Base-by-base conservation (phyloP, 1,284 basidiomycete genomes). In the Trichosporon inkin region DNA sequence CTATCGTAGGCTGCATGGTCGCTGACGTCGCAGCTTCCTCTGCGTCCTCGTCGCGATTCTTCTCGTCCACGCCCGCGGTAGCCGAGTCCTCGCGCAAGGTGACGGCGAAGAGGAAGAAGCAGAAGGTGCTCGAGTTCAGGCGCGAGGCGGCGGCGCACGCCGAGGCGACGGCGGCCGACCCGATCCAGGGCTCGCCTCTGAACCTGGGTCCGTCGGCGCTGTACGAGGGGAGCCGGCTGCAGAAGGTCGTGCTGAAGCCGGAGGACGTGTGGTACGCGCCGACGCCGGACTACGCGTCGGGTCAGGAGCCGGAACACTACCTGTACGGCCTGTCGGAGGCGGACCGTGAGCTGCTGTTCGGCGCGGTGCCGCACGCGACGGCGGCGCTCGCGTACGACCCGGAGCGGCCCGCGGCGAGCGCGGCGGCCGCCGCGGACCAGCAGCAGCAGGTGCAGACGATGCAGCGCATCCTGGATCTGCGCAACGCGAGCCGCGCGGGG, bases 401-500 rank as follows among this genome's bases (percentile, higher is more conserved):
- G 16, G 62, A 66, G 22, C 55, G 61, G 4, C 59, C 55, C 0
- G 57, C 57, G 8, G 28, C 44, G 16, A 39, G 24, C 22, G 59
- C 51, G 11, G 62, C 57, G 6, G 56, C 24, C 4, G 64, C 60
- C 6, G 56, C 37, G 20, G 76, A 74, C 52, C 87, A 90, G 71
- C 58, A 81, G 37, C 69, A 71, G 64, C 92, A 89, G 76, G 83
- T 83, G 10, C 84, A 84, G 61, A 77, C 81, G 65, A 82, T 96
- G 61, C 84, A 87, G 36, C 82, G 84, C 62, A 79, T 93, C 38
- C 79, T 92, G 52, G 93, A 96, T 77, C 79, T 98, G 69, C 81
- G 88, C 61, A 96, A 97, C 71, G 88, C 94, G 20, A 89, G 88
- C 70, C 89, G 90, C 38, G 82, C 80, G 52, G 91, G 90, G 17